Percentiles rank a stretch among this genome's conserved stretches.
Evolutionary conservation across 106 monocot genomes (phyloP).

Genomic region (Posidonia australis): DNA sequence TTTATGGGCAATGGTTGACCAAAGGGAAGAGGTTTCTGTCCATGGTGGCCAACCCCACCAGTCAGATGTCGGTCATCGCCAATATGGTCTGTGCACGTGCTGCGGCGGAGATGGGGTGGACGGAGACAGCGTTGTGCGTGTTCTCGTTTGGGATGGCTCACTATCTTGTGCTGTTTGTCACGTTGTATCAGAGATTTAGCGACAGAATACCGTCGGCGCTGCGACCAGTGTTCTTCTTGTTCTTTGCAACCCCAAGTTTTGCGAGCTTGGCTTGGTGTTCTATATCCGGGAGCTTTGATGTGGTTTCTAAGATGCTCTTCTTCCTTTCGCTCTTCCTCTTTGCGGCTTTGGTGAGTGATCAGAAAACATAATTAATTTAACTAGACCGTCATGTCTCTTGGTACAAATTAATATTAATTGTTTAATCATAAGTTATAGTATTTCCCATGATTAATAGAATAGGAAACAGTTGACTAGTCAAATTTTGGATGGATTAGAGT

Average conservation of each 20-base stretch:
- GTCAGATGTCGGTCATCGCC: constrained; percentile 57
- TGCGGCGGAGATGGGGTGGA: constrained; percentile 52
- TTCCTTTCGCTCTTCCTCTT: constrained; percentile 75
- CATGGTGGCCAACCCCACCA: constrained; percentile 75
- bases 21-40: constrained; percentile 69
- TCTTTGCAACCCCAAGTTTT: constrained; percentile 66
- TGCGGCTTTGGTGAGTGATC: constrained; percentile 36
- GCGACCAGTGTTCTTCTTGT: constrained; percentile 83
- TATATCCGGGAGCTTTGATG: constrained; percentile 43
- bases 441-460: no score
- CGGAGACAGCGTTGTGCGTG: constrained; percentile 55
- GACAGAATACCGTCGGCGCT: constrained; percentile 55
- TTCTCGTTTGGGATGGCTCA: constrained; percentile 72
- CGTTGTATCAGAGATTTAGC: constrained; percentile 84
- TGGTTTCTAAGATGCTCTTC: constrained; percentile 41
- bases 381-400: not conserved
- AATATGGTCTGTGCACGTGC: constrained; percentile 64
- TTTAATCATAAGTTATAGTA: not conserved
- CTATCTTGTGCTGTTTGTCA: constrained; percentile 76
- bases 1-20: constrained; percentile 88
- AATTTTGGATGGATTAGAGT: no score
- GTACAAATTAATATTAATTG: not conserved
- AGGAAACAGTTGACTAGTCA: no score
- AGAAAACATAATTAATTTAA: no score
- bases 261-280: constrained; percentile 65